These are phyloP conservation scores for Ziziphus jujuba DNA, from an alignment of 306 rosid genomes.

Conservation along the genomic window DNA sequence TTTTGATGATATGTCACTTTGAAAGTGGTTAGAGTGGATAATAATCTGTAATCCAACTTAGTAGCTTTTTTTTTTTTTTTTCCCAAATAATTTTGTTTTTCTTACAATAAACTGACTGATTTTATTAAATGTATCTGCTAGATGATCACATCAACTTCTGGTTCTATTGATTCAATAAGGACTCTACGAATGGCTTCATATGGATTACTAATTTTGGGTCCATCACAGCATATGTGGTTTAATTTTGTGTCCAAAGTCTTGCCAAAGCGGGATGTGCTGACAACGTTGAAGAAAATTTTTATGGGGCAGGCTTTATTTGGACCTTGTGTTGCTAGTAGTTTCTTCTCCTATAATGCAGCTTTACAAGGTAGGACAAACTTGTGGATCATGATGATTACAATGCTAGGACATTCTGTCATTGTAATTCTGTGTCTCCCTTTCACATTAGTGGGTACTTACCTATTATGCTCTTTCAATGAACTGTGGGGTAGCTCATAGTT, in stretches of 20 bases:
- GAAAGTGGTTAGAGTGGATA: too few relatives aligned
- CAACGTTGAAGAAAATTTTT: slow-evolving; percentile 69
- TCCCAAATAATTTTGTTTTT: neutral
- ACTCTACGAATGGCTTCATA: slow-evolving; percentile 62
- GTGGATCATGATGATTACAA: neutral
- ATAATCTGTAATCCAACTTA: too few relatives aligned
- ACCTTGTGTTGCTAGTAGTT: slow-evolving; percentile 55
- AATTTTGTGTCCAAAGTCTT: slow-evolving; percentile 47
- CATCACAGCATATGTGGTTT: slow-evolving; percentile 80
- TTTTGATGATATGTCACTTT: too few relatives aligned
- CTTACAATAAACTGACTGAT: slow-evolving; percentile 11
- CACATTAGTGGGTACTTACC: neutral
- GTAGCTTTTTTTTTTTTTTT: neutral
- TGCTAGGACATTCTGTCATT: neutral
- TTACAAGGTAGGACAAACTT: slow-evolving; percentile 49
- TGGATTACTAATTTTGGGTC: slow-evolving; percentile 70
- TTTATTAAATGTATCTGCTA: slow-evolving; percentile 21
- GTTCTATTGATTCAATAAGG: slow-evolving; percentile 51
- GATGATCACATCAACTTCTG: slow-evolving; percentile 54
- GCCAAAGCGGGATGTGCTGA: slow-evolving; percentile 50
- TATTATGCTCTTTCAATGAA: neutral
- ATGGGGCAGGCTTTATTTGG: slow-evolving; percentile 70
- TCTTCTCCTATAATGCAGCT: slow-evolving; percentile 70
- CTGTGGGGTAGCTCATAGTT: neutral
- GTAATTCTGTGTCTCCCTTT: neutral